Base-by-base conservation (phyloP, 1,139 yeast species). In the Geotrichum europaeum region DNA sequence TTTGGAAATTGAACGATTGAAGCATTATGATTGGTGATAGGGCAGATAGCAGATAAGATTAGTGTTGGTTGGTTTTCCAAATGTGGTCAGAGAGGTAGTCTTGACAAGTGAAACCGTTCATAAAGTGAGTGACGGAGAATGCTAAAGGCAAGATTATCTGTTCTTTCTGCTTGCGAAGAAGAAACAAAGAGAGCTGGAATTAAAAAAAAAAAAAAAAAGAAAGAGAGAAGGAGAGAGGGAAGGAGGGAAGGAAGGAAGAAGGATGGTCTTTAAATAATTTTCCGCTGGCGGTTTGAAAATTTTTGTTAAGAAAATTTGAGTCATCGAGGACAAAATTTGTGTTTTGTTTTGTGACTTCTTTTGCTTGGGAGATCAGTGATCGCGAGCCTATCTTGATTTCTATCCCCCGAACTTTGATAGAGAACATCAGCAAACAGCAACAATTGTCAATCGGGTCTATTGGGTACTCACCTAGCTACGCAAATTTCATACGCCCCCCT, bases 81-180 rank as follows among this genome's bases (percentile, higher is more conserved):
- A 58, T 60, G 51, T 58, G 61, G 43, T 58, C 61, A 34, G 58
- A 60, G 28, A 57, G 49, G 47, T 60, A 57, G 60, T 60, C 62
- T 49, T 56, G 59, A 45, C 59, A 56, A 56, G 59, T 56, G 18
- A 56, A 56, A 56, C 59, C 59, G 53, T 34, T 49, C 59, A 56
- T 56, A 50, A 32, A 56, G 56, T 24, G 49, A 30, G 12, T 18
- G 51, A 25, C 40, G 20, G 32, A 15, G n/a, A 12, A 40, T 34
- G 30, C 20, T 24, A 6, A 25, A 54, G 25, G 18, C 22, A n/a
- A 50, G 18, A 36, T 4, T 6, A 36, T 36, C 18, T 40, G 4
- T 40, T 49, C 30, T 47, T 13, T 10, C 32, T 20, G 20, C 15
- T 49, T 4, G 18, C 15, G 51, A 52, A 51, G 53, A 18, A 30